Evolutionary conservation across 129 eudicot species (phyloP), one percentile per base, ranked within the genome.

Genomic region (Silybum marianum): DNA sequence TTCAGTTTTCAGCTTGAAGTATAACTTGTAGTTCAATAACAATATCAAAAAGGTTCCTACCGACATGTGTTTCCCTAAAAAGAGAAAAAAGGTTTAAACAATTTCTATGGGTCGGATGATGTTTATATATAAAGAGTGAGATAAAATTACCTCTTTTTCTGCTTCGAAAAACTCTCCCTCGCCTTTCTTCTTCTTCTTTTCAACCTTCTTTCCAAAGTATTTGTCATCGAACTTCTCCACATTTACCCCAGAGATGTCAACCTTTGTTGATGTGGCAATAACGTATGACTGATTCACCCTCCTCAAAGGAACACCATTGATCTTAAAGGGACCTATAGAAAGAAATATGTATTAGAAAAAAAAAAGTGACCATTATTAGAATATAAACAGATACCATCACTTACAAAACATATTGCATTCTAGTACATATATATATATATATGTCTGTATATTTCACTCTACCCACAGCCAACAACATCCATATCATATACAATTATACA

Each of bases 241-340:
- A 70, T 82, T 83, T n/a, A 89, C 88, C 22, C 90, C 93, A 6
- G 88, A 44, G 40, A 85, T 74, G 75, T 91, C 93, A 9, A 87
- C 93, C 86, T 91, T 91, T 10, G 96, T 88, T 36, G 92, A 90
- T 58, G 93, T 92, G 6, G 89, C 96, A 36, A 93, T 88, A n/a
- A 93, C 92, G 22, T 90, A 93, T 3, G 97, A 48, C 81, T 88
- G 96, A 66, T 92, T 92, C 69, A 92, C 95, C 42, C 97, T 90
- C 76, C 97, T 92, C 70, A 92, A 78, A 18, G 97, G 97, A 42
- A 90, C 95, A 76, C 97, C 97, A 60, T 92, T 92, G 75, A 92
- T 79, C 88, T 87, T 90, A 80, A 85, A 92, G 1, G 97, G 97
- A 6, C 97, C 97, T 92, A 48, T 12, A 9, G 10, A 25, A 14